Conservation (phyloP, 345 rosid species). For the Citrus australasica region DNA sequence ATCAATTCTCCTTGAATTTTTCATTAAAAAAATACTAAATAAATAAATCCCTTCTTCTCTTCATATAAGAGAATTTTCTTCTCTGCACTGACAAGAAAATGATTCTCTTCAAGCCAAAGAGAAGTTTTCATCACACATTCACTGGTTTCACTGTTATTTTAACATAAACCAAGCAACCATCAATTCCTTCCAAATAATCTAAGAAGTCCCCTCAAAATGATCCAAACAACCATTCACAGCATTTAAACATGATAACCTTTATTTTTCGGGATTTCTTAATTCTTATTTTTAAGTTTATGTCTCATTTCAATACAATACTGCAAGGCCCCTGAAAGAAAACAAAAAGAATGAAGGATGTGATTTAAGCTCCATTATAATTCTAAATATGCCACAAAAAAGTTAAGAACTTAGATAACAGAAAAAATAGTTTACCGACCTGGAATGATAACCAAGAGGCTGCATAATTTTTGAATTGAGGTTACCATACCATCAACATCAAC, state of each 20-base stretch:
- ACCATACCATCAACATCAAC: constrained; percentile 51
- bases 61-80: neutral
- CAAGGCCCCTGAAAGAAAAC: neutral
- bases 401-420: neutral
- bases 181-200: neutral
- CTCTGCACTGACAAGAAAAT: neutral
- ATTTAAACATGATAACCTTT: neutral
- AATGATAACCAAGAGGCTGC: constrained; percentile 73
- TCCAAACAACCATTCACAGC: neutral
- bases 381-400: neutral
- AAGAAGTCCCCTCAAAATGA: neutral
- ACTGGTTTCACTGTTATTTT: neutral
- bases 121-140: neutral
- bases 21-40: neutral
- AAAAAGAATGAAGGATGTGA: neutral
- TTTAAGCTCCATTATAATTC: neutral
- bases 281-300: neutral
- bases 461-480: constrained; percentile 58
- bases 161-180: neutral
- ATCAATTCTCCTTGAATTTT: neutral
- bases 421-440: constrained; percentile 50
- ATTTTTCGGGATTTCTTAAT: neutral
- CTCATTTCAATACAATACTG: neutral
- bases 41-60: neutral
- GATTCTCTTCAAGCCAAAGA: neutral